These are phyloP conservation scores for Speleostelium caveatum DNA, from an alignment of 78 protist species.

Conservation along the genomic window DNA sequence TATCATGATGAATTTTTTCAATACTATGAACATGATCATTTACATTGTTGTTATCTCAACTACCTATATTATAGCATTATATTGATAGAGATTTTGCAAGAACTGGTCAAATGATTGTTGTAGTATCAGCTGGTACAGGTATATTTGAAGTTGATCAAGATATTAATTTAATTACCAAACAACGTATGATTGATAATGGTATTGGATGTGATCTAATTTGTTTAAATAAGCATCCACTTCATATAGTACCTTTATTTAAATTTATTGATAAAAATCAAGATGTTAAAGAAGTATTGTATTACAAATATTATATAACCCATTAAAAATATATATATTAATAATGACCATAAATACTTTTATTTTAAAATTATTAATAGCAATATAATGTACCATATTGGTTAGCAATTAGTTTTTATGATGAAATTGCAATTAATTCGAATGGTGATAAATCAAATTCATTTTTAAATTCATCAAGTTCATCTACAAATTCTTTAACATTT, in stretches of 20 bases:
- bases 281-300: neutral
- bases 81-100: conserved; percentile 87
- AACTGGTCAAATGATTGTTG: conserved; percentile 88
- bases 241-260: conserved; percentile 75
- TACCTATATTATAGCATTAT: conserved; percentile 83
- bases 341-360: neutral
- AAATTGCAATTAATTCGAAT: conserved; percentile 14
- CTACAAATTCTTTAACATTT: no score
- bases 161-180: conserved; percentile 79
- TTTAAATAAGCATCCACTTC: conserved; percentile 75
- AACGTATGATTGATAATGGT: conserved; percentile 88
- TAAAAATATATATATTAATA: neutral
- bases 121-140: conserved; percentile 90
- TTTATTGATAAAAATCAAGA: neutral
- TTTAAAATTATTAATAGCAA: neutral
- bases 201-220: conserved; percentile 84
- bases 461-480: no score
- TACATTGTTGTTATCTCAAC: neutral
- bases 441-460: no score
- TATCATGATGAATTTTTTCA: neutral
- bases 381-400: conserved; percentile 76
- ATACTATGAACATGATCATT: neutral
- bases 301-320: no score
- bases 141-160: conserved; percentile 82
- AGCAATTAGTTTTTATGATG: conserved; percentile 70